Base-by-base conservation (phyloP, 2,329 filamentous ascomycete genomes). In the Colletotrichum viniferum region DNA sequence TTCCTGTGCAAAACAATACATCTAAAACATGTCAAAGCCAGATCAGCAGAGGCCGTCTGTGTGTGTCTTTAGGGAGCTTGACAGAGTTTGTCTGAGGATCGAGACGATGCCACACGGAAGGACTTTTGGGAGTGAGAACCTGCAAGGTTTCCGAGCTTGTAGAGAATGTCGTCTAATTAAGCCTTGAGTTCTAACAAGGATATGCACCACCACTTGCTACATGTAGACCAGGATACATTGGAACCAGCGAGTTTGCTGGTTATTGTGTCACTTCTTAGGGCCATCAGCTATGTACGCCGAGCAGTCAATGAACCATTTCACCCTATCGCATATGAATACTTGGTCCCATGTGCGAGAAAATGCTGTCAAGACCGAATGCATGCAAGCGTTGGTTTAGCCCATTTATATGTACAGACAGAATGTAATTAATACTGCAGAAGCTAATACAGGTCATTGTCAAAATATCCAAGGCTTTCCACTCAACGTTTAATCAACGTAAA, bases 311-410 rank as follows among this genome's bases (percentile, higher is more conserved):
- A 4, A 43, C 9, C 38, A 4, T 43, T 4, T 43, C 38, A 43
- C 38, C 38, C n/a, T n/a, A 13, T 12, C 43, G 43, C 43, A 4
- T 2, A 13, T 2, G 10, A 21, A 21, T 5, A 52, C n/a, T 7
- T 52, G 0, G n/a, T 21, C n/a, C 43, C 3, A 52, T 7, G 5
- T 52, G 43, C 10, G 43, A 13, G 43, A 3, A 1, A 52, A 52
- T 13, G 43, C 1, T 21, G 4, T 13, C n/a, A 52, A 52, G 5
- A 48, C n/a, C 13, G n/a, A 7, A 48, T 13, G 5, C 3, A 48
- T 7, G 5, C 10, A 48, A 21, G 1, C 2, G 5, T 21, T 21
- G 5, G 43, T 3, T n/a, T n/a, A 5, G 5, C 3, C 18, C 9
- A 12, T 52, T 52, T 21, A 3, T 52, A 21, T 13, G 43, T 21